Percentiles rank a stretch among this genome's conserved stretches.
Evolutionary conservation across 768 basidiomycete species (phyloP).

Genomic region (Russula emetica): DNA sequence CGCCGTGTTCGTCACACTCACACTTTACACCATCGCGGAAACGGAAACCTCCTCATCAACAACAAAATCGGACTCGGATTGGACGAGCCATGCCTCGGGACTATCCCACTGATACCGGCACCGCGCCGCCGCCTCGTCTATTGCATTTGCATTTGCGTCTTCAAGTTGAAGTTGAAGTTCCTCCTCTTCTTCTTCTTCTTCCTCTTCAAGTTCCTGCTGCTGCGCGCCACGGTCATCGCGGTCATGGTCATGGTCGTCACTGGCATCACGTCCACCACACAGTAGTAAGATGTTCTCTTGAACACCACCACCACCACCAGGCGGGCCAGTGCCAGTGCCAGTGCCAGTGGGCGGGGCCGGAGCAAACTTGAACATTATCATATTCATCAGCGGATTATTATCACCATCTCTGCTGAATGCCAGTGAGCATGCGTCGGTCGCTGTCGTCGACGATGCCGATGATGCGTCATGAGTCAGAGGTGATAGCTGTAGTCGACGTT

Average conservation of each 20-base stretch:
- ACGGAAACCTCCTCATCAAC: background rate
- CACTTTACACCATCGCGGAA: background rate
- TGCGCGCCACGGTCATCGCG: background rate
- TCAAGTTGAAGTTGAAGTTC: too few relatives aligned
- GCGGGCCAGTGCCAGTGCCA: too few relatives aligned
- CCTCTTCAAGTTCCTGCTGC: too few relatives aligned
- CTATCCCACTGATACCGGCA: background rate
- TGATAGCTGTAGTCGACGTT: background rate
- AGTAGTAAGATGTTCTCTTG: too few relatives aligned
- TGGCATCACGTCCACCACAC: too few relatives aligned
- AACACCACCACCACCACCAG: too few relatives aligned
- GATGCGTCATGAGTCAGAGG: too few relatives aligned
- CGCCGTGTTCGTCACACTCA: background rate
- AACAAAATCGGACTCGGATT: constrained; percentile 17
- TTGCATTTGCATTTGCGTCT: background rate
- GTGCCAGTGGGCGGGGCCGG: too few relatives aligned
- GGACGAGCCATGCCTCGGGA: constrained; percentile 24
- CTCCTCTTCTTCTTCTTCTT: too few relatives aligned
- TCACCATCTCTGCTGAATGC: too few relatives aligned
- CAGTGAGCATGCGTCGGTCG: background rate
- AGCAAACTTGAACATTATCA: background rate
- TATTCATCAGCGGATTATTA: background rate
- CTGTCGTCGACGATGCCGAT: background rate
- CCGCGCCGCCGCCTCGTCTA: too few relatives aligned
- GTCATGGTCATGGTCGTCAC: background rate